Evolutionary conservation across 306 rosid species (phyloP).

Genomic region (Comarum palustre): DNA sequence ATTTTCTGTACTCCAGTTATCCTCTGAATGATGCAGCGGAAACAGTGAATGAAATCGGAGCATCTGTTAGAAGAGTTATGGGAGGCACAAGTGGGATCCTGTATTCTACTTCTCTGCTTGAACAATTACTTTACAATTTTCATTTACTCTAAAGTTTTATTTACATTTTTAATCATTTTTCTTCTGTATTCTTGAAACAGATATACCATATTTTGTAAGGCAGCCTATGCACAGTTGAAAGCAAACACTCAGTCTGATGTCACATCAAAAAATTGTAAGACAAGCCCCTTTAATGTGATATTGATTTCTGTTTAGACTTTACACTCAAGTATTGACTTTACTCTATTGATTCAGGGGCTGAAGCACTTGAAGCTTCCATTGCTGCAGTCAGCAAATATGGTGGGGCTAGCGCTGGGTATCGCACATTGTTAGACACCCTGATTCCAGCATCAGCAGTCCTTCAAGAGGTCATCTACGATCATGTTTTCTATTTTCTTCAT

Average conservation of each 20-base stretch:
- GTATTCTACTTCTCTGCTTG: conserved; percentile 44
- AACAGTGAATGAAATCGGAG: conserved; percentile 78
- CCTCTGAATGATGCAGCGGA: conserved; percentile 91
- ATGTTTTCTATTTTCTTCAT: conserved; percentile 21
- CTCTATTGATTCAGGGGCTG: conserved; percentile 66
- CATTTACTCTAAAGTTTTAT: conserved; percentile 10
- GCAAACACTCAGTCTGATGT: conserved; percentile 44
- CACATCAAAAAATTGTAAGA: conserved; percentile 63
- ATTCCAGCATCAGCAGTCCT: conserved; percentile 77
- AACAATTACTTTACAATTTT: conserved; percentile 4
- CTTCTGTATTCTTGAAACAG: conserved; percentile 33
- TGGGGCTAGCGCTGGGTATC: conserved; percentile 88
- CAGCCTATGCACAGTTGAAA: conserved; percentile 67
- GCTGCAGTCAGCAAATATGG: conserved; percentile 91
- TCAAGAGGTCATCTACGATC: conserved; percentile 51
- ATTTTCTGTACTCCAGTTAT: conserved; percentile 54
- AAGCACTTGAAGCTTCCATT: conserved; percentile 74
- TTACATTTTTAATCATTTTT: background rate
- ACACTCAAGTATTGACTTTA: conserved; percentile 14
- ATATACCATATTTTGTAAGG: conserved; percentile 72
- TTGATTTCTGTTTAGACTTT: background rate
- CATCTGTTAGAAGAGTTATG: conserved; percentile 77
- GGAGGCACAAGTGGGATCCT: conserved; percentile 96
- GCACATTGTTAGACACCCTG: conserved; percentile 90
- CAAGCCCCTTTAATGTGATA: conserved; percentile 23